A percentile compares a stretch with the other conserved stretches of the same genome.
phyloP scores from a whole-genome alignment of 1,139 yeast species.

The Schizosaccharomyces versatilis region DNA sequence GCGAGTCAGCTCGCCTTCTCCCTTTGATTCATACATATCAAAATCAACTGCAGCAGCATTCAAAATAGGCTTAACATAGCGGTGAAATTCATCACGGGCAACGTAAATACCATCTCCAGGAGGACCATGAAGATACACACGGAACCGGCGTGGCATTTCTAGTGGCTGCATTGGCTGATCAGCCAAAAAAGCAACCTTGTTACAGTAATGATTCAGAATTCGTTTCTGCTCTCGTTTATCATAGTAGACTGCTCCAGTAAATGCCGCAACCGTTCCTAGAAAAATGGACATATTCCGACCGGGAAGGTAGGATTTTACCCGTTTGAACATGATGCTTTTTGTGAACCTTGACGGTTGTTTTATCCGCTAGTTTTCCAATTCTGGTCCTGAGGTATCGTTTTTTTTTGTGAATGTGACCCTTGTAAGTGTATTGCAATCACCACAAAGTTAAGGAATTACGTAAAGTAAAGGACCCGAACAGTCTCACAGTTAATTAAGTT shows the following conservation, averaged over 20 bases:
- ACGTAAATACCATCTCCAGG: slow-evolving; percentile 78
- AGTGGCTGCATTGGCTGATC: slow-evolving; percentile 22
- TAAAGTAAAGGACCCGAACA: too few species aligned
- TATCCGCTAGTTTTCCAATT: too few species aligned
- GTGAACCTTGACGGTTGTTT: too few species aligned
- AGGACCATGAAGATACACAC: slow-evolving; percentile 80
- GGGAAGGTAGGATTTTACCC: slow-evolving; percentile 28
- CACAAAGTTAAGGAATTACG: too few species aligned
- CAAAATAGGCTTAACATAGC: slow-evolving; percentile 60
- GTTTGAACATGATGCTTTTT: slow-evolving; percentile 2
- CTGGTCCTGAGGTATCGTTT: too few species aligned
- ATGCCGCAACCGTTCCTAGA: slow-evolving; percentile 44
- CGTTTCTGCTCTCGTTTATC: slow-evolving; percentile 55
- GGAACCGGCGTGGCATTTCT: slow-evolving; percentile 49
- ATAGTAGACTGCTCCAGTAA: slow-evolving; percentile 54
- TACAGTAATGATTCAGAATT: slow-evolving; percentile 46
- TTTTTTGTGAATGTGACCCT: too few species aligned
- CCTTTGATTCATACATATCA: slow-evolving; percentile 45
- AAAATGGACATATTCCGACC: slow-evolving; percentile 85
- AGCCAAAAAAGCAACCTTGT: slow-evolving; percentile 32
- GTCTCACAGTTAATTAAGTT: too few species aligned
- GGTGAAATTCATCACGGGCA: slow-evolving; percentile 50
- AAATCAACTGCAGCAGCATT: slow-evolving; percentile 75
- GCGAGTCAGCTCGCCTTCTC: slow-evolving; percentile 75
- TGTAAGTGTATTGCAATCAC: too few species aligned